Evolutionary conservation across 495 filamentous ascomycete genomes (phyloP), one percentile per base, ranked within the genome.

Genomic region (Lophium mytilinum): DNA sequence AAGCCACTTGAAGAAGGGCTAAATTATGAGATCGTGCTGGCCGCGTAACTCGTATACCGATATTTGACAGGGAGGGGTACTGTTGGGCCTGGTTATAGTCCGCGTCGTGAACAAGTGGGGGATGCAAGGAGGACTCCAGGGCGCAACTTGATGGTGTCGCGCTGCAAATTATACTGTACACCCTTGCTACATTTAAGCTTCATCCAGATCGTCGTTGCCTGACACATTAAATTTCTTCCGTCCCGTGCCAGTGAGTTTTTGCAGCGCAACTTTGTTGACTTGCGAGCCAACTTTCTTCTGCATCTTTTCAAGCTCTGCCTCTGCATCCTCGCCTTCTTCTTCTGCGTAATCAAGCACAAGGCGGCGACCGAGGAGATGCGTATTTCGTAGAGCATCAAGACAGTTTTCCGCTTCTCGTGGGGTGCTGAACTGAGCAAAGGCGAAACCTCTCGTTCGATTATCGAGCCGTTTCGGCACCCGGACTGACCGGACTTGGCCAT

Each of bases 401-500:
- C 93, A 94, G 72, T 89, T 95, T 72, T 91, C 84, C 42, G 93
- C 94, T 73, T 99, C 93, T 62, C 86, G 85, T 57, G 87, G 80
- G 58, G 89, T 96, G 50, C 89, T 82, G 68, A 97, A 99, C 59
- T 97, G 91, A 9, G 90, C 94, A 74, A 99, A 99, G 35, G 90
- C 93, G 69, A 96, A 99, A 40, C 93, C 93, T 69, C 93, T 86
- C 60, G 90, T 81, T 39, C 82, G 77, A 46, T 83, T 80, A 68
- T 95, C 87, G 71, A 96, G 91, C 67, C 96, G 97, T 73, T 96
- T 90, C 3, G 93, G 94, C 52, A 99, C 79, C 39, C 94, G 87
- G 34, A 97, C 87, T 48, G 90, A 89, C 43, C 90, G 86, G 52
- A 99, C 80, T 64, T 94, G 86, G 17, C 94, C 93, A 68, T 96